Base-by-base conservation (phyloP, 305 asterid species). In the Fraxinus velutina region DNA sequence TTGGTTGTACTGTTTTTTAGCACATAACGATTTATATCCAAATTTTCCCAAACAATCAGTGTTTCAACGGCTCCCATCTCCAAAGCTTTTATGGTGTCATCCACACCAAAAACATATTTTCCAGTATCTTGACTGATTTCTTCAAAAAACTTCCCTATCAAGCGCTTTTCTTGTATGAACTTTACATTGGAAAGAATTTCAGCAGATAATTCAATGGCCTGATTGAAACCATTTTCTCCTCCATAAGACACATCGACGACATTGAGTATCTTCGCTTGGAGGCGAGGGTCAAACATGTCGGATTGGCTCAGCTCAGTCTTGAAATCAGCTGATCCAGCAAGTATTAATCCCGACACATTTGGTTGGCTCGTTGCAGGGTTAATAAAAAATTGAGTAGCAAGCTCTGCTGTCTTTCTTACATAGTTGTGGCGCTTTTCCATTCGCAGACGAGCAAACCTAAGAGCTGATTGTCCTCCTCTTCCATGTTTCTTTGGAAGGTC, bases 241-340 rank as follows among this genome's bases (percentile, higher is more conserved):
- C 93, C 93, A 17, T 90, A 90, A 1, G 92, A 88, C 7, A 89
- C 93, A 80, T 90, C 93, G 0, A 89, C 93, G 66, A 90, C 93
- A 71, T 89, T 90, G 3, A 90, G 83, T 79, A 90, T 90, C 89
- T 90, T 90, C 52, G 93, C 89, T 79, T 83, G 89, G 34, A 90
- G 87, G 6, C 92, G 92, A 82, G 91, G 92, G 78, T 90, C 93
- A 21, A 90, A 90, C 92, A 90, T 90, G 73, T 88, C 93, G 32
- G 93, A 90, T 77, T 90, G 93, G 79, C 92, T 89, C 79, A 90
- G 85, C 86, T 90, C 93, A 9, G 93, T 90, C 85, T 90, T 88
- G 84, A 89, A 90, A 84, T 90, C 93, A 83, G 93, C 93, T 0
- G 92, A 90, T 17, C 93, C 93, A 75, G 93, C 93, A 80, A 90